Percentiles rank a stretch among this genome's conserved stretches.
Evolutionary conservation across 2,329 filamentous ascomycete genomes (phyloP).

Genomic region (Clarireedia sp.): DNA sequence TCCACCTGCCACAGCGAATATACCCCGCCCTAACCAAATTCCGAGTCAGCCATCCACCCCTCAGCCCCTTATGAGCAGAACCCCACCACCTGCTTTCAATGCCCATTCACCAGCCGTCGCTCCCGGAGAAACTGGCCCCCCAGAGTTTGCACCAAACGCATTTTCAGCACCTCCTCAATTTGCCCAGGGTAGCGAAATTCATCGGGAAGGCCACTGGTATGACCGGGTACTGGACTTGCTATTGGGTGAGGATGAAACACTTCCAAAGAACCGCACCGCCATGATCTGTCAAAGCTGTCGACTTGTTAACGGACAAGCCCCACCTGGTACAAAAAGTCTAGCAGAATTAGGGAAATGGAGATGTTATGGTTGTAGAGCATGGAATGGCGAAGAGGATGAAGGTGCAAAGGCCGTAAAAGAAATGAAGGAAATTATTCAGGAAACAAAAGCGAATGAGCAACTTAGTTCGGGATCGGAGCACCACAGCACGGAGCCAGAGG

Average conservation of each 20-base stretch:
- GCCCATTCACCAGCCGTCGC: conserved; percentile 17
- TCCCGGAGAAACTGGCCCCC: conserved; percentile 27
- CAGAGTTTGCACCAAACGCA: conserved; percentile 71
- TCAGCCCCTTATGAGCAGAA: conserved; percentile 12
- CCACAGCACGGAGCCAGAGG: background rate
- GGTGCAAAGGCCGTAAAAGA: conserved; percentile 58
- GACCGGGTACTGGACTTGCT: conserved; percentile 88
- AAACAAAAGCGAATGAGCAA: conserved; percentile 7
- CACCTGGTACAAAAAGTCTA: conserved; percentile 69
- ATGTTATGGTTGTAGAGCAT: conserved; percentile 73
- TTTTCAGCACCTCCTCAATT: conserved; percentile 36
- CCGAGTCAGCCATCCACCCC: conserved; percentile 22
- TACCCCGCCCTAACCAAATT: conserved; percentile 35
- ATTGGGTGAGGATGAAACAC: conserved; percentile 89
- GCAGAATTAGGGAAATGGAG: conserved; percentile 81
- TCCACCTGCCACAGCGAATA: conserved; percentile 57
- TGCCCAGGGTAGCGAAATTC: conserved; percentile 18
- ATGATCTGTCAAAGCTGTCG: conserved; percentile 77
- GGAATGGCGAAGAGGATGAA: conserved; percentile 78
- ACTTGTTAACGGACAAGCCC: conserved; percentile 91
- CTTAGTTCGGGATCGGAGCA: background rate
- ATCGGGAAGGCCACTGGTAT: conserved; percentile 65
- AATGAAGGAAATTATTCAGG: conserved; percentile 25
- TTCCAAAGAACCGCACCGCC: conserved; percentile 81
- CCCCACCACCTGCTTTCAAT: background rate